A percentile compares a stretch with the other conserved stretches of the same genome.
Conservation (phyloP, 148 eudicot species). For the Euryodendron excelsum region DNA sequence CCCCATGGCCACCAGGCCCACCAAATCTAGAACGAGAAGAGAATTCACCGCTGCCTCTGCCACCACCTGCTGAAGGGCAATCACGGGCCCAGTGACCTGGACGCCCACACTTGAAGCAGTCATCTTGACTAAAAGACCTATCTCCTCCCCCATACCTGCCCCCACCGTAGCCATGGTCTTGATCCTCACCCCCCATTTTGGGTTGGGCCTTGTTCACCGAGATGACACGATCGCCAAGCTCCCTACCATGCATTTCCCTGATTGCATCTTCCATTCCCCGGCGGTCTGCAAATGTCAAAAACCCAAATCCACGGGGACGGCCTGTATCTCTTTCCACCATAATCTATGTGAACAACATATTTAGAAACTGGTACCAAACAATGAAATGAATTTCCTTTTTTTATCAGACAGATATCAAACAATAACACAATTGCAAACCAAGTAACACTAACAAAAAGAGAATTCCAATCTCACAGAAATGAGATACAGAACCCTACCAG, state of each 20-base stretch:
- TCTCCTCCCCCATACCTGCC: conserved; percentile 51
- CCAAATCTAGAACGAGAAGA: conserved; percentile 34
- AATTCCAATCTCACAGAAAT: too few species aligned
- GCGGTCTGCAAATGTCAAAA: conserved; percentile 61
- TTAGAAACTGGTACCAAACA: conserved; percentile 19
- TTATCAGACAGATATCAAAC: too few species aligned
- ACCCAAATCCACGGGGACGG: conserved; percentile 73
- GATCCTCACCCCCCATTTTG: conserved; percentile 42
- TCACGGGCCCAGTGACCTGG: conserved; percentile 73
- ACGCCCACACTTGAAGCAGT: conserved; percentile 70
- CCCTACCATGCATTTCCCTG: conserved; percentile 60
- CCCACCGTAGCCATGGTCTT: conserved; percentile 45
- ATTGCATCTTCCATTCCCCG: conserved; percentile 73
- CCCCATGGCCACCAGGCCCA: conserved; percentile 34
- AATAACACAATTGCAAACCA: too few species aligned
- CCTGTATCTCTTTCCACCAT: conserved; percentile 71
- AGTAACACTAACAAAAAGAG: too few species aligned
- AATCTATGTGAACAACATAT: conserved; percentile 39
- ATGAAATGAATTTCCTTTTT: conserved; percentile 8
- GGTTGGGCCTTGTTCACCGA: conserved; percentile 43
- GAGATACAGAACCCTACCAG: too few species aligned
- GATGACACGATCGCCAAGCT: conserved; percentile 33
- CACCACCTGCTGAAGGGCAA: conserved; percentile 61
- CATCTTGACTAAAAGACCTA: conserved; percentile 44
- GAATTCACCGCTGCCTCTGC: conserved; percentile 41